A percentile compares a stretch with the other conserved stretches of the same genome.
phyloP scores from a whole-genome alignment of 208 protist species.

The Tritrichomonas foetus region DNA sequence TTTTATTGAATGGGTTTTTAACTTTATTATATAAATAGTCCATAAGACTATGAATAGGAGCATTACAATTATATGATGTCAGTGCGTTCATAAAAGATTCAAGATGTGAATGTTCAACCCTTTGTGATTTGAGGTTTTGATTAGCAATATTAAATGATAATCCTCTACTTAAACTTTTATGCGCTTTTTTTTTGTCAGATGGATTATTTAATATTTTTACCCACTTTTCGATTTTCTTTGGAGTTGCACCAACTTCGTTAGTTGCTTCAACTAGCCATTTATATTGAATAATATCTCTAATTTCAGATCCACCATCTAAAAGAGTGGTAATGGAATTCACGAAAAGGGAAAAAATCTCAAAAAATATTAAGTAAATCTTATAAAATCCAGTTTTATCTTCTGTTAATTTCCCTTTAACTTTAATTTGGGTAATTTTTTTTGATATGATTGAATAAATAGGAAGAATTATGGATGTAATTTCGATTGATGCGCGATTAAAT shows the following conservation, averaged over 20 bases:
- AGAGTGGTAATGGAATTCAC: background rate
- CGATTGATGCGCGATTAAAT: background rate
- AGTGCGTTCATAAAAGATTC: background rate
- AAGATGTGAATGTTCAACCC: background rate
- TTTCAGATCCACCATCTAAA: background rate
- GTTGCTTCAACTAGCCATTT: background rate
- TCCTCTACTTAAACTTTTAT: background rate
- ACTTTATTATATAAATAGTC: background rate
- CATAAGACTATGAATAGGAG: background rate
- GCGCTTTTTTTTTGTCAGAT: background rate
- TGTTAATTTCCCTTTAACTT: background rate
- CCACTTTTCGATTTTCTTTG: background rate
- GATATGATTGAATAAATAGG: background rate
- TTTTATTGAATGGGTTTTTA: background rate
- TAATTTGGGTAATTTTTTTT: background rate
- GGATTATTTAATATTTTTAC: background rate
- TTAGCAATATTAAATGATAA: background rate
- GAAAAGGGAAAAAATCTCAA: background rate
- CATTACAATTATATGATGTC: background rate
- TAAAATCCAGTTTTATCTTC: background rate
- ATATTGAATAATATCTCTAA: background rate
- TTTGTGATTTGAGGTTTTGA: too few relatives aligned
- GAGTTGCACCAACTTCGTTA: background rate
- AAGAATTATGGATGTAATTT: background rate
- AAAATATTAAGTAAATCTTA: background rate